phyloP scores from a whole-genome alignment of 306 rosid genomes.

The Acacia melanoxylon region DNA sequence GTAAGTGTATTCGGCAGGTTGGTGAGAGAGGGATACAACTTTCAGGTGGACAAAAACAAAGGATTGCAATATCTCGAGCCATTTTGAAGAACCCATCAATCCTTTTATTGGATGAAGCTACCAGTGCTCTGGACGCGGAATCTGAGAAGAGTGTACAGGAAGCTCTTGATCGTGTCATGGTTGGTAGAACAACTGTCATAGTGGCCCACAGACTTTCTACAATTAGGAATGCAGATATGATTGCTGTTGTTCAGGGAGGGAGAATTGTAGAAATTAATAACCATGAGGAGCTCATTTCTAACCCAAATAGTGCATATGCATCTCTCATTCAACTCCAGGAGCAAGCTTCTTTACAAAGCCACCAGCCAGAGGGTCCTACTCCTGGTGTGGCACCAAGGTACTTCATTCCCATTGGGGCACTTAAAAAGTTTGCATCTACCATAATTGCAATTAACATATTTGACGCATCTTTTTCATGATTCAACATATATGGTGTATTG shows the following conservation, averaged over 20 bases:
- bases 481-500: neutral
- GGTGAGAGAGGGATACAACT: slow-evolving; percentile 98
- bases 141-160: slow-evolving; percentile 97
- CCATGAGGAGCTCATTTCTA: slow-evolving; percentile 85
- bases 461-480: neutral
- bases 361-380: slow-evolving; percentile 56
- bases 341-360: slow-evolving; percentile 60
- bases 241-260: slow-evolving; percentile 86
- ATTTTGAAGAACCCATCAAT: slow-evolving; percentile 88
- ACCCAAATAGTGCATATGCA: slow-evolving; percentile 71
- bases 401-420: slow-evolving; percentile 2
- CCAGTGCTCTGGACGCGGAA: slow-evolving; percentile 93
- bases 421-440: neutral
- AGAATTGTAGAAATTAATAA: slow-evolving; percentile 87
- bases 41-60: slow-evolving; percentile 95
- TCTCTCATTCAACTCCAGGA: slow-evolving; percentile 82
- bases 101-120: slow-evolving; percentile 88
- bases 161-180: slow-evolving; percentile 97
- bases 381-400: slow-evolving; percentile 72
- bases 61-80: slow-evolving; percentile 94
- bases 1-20: slow-evolving; percentile 54
- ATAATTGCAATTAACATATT: neutral
- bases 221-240: slow-evolving; percentile 77
- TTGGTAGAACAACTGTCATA: slow-evolving; percentile 88
- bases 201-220: slow-evolving; percentile 97